Percentiles rank a stretch among this genome's conserved stretches.
phyloP scores from a whole-genome alignment of 257 asterid genomes.

The Galeopsis tetrahit region DNA sequence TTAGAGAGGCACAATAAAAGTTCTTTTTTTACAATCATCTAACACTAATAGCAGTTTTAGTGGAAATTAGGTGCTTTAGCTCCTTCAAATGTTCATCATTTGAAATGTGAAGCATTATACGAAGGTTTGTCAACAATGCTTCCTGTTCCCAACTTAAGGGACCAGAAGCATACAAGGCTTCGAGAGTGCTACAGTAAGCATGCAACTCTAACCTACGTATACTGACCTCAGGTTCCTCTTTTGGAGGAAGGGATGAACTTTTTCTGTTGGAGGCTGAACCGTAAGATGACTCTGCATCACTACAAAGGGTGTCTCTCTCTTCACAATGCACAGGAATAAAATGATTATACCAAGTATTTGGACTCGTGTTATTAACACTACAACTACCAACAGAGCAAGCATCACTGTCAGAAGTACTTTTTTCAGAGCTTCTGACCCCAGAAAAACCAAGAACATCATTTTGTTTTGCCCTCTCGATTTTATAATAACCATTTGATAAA shows the following conservation, averaged over 20 bases:
- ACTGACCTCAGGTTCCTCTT: slow-evolving; percentile 64
- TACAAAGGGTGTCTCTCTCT: slow-evolving; percentile 47
- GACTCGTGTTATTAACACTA: slow-evolving; percentile 52
- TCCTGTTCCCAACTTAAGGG: slow-evolving; percentile 97
- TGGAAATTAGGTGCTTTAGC: slow-evolving; percentile 70
- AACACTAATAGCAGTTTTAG: slow-evolving; percentile 49
- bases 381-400: slow-evolving; percentile 90
- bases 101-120: slow-evolving; percentile 80
- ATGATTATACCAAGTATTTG: slow-evolving; percentile 35
- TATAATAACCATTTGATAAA: slow-evolving; percentile 53
- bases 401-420: slow-evolving; percentile 60
- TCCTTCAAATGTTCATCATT: slow-evolving; percentile 92
- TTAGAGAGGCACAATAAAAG: slow-evolving; percentile 27
- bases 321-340: slow-evolving; percentile 37
- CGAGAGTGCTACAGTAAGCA: slow-evolving; percentile 84
- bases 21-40: slow-evolving; percentile 43
- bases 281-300: slow-evolving; percentile 74
- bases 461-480: slow-evolving; percentile 46
- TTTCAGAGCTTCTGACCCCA: slow-evolving; percentile 49
- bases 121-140: slow-evolving; percentile 82
- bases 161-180: slow-evolving; percentile 89
- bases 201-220: slow-evolving; percentile 82
- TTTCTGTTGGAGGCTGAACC: slow-evolving; percentile 47
- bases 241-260: slow-evolving; percentile 39
- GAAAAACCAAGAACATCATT: slow-evolving; percentile 44